These are phyloP conservation scores for Rhododendron ovatum DNA, from an alignment of 148 eudicot genomes.

Conservation along the genomic window DNA sequence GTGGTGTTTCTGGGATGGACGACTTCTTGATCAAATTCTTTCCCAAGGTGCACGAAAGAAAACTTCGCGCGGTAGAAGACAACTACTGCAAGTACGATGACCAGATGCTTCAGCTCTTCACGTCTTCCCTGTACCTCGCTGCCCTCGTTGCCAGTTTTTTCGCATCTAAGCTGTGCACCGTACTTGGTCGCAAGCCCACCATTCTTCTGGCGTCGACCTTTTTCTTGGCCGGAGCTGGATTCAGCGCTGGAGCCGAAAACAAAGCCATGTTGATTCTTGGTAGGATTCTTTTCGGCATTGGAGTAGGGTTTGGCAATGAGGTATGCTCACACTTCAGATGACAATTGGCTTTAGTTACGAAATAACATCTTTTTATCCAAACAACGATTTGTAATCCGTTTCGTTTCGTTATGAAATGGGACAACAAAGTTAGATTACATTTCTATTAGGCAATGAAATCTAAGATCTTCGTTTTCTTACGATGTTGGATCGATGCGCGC, in stretches of 20 bases:
- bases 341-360: not conserved
- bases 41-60: conserved; percentile 43
- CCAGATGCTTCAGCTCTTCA: conserved; percentile 65
- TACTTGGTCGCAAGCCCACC: conserved; percentile 33
- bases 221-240: conserved; percentile 35
- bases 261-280: conserved; percentile 56
- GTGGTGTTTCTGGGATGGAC: conserved; percentile 76
- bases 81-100: conserved; percentile 75
- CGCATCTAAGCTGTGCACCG: conserved; percentile 53
- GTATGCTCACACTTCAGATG: conserved; percentile 17
- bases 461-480: not conserved
- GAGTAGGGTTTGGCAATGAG: conserved; percentile 81
- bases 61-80: conserved; percentile 43
- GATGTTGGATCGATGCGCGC: not conserved
- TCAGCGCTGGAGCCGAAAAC: conserved; percentile 33
- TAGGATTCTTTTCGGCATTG: conserved; percentile 62
- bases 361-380: not conserved
- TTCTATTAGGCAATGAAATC: not conserved
- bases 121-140: conserved; percentile 66
- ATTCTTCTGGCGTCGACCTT: conserved; percentile 29
- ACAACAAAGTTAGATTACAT: not conserved
- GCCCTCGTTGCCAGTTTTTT: conserved; percentile 59
- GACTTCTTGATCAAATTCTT: conserved; percentile 66
- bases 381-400: too few relatives aligned
- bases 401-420: not conserved